Evolutionary conservation across 2,329 filamentous ascomycete species (phyloP), one percentile per base, ranked within the genome.

Genomic region (Cladosporium austrohemisphaericum): DNA sequence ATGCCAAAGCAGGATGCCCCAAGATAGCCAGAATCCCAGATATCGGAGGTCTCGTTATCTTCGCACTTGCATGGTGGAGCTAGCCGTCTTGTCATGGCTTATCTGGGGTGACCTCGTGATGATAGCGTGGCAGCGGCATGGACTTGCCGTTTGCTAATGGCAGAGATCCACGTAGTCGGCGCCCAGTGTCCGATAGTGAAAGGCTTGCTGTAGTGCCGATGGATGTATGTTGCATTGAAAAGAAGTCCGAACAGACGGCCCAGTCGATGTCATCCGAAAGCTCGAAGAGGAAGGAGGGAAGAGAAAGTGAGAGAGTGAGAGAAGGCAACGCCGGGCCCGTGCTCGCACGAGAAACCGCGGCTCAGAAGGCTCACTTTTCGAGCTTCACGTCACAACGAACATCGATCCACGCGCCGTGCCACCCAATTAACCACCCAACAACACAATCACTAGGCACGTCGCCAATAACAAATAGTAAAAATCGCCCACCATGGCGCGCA

Each of bases 401-500:
- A 41, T 23, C 4, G 18, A 40, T n/a, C n/a, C n/a, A 28, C 38
- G 38, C 38, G 18, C 14, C n/a, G n/a, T n/a, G n/a, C 38, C 18
- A 41, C 13, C 25, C n/a, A 28, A 14, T 4, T 22, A 10, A 46
- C 32, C 13, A 29, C 19, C 35, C 23, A 41, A 29, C 37, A 11
- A 16, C n/a, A 19, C 19, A n/a, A n/a, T 8, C 2, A 26, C 5
- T 16, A 31, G 38, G 26, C 38, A 31, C 23, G 16, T n/a, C 38
- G 38, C 38, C 38, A 9, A 10, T 0, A 4, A 20, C 11, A 23
- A 19, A 14, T 20, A 1, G 2, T 14, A 29, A 9, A 19, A 18
- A 20, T 18, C 20, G 8, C 22, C 18, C 31, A 50, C 10, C 22
- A 66, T 66, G 92, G 91, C 92, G 65, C 92, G 92, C 66, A 96